A percentile compares a stretch with the other conserved stretches of the same genome.
Conservation (phyloP, 2,329 filamentous ascomycete species). For the Epichloe festucae region DNA sequence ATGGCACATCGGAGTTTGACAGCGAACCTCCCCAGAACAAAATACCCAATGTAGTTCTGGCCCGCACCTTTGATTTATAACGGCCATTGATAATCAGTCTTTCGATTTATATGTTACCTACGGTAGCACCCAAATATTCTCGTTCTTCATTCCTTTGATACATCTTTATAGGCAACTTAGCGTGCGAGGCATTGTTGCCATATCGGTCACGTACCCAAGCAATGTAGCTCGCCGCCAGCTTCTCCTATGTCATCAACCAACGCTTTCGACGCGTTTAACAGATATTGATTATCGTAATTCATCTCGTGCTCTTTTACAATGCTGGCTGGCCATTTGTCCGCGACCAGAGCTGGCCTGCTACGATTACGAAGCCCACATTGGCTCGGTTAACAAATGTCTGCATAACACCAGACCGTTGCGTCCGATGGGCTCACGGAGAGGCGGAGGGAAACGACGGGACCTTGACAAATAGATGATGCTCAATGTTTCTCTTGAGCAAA, state of each 20-base stretch:
- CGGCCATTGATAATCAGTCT: not conserved
- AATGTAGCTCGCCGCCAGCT: not conserved
- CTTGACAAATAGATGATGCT: no score
- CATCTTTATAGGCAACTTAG: not conserved
- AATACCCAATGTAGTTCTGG: not conserved
- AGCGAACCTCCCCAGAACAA: not conserved
- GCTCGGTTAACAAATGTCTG: no score
- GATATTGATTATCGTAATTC: not conserved
- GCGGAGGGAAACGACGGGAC: no score
- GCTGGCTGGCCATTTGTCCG: not conserved
- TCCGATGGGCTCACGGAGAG: no score
- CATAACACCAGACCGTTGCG: no score
- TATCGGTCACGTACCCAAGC: not conserved
- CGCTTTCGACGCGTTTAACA: not conserved
- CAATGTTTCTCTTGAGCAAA: no score
- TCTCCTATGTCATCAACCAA: not conserved
- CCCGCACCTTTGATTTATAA: not conserved
- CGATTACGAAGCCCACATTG: no score
- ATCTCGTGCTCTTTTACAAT: not conserved
- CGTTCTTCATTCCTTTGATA: not conserved
- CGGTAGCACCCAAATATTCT: not conserved
- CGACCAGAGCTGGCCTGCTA: no score
- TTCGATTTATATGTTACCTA: not conserved
- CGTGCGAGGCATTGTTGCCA: not conserved
- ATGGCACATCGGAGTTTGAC: not conserved